Percentiles rank a stretch among this genome's conserved stretches.
Conservation (phyloP, 257 asterid species). For the Petunia axillaris region DNA sequence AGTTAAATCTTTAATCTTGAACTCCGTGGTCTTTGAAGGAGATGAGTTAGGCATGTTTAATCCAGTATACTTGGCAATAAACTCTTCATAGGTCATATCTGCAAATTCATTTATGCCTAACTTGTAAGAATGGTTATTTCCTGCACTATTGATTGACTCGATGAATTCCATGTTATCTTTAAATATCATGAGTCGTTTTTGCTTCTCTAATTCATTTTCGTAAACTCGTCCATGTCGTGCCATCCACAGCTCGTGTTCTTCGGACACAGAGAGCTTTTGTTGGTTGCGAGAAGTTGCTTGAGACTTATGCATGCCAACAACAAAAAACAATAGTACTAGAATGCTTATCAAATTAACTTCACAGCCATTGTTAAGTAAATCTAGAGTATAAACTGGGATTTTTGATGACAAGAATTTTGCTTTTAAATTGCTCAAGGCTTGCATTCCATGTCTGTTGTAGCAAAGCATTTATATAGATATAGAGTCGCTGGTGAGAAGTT, state of each 20-base stretch:
- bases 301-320: slow-evolving; percentile 19
- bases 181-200: slow-evolving; percentile 39
- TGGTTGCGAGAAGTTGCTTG: slow-evolving; percentile 18
- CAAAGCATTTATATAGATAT: slow-evolving; percentile 1
- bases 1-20: slow-evolving; percentile 24
- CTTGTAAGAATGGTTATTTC: slow-evolving; percentile 33
- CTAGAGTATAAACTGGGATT: neutral
- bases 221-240: slow-evolving; percentile 37
- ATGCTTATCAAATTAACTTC: neutral
- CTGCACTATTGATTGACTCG: slow-evolving; percentile 40
- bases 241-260: slow-evolving; percentile 43
- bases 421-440: neutral
- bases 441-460: neutral
- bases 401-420: slow-evolving; percentile 2
- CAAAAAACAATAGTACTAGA: slow-evolving; percentile 16
- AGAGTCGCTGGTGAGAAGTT: neutral
- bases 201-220: slow-evolving; percentile 37
- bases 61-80: slow-evolving; percentile 32
- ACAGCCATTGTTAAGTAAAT: neutral
- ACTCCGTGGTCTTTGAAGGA: slow-evolving; percentile 9
- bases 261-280: slow-evolving; percentile 20
- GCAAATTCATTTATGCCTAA: slow-evolving; percentile 45
- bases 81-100: slow-evolving; percentile 47
- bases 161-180: slow-evolving; percentile 43
- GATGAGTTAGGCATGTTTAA: neutral